Base-by-base conservation (phyloP, 345 rosid genomes). In the Luvunga scandens region DNA sequence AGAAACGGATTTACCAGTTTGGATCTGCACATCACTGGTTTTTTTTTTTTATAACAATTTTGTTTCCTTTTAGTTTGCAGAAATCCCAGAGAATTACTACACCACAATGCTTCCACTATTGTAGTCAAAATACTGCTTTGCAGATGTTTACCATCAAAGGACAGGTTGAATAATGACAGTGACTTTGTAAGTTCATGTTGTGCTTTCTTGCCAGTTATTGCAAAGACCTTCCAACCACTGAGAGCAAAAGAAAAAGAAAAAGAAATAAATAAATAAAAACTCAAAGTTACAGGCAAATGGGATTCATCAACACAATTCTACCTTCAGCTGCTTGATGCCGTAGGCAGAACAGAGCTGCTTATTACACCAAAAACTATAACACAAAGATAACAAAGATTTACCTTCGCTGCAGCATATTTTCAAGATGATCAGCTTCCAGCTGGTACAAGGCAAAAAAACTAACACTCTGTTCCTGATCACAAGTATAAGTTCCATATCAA, bases 361-460 rank as follows among this genome's bases (percentile, higher is more conserved):
- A 31, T 25, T 78, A 22, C 36, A 42, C n/a, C n/a, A 60, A 18
- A 53, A 34, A 34, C 55, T 25, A 68, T 7, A 25, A 60, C 68
- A 27, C 25, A 50, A 77, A 70, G 66, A 28, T 42, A 61, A 67
- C 53, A 77, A 45, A 30, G 61, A 61, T 6, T 39, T 82, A 92
- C 99, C 95, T 87, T 69, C 66, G 77, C 64, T 82, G 89, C 60
- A 92, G 94, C 94, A 91, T 88, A 79, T 84, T 87, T 70, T 94
- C 99, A 18, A 96, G 88, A 65, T 96, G 95, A 48, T 89, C 93
- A 85, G 97, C 99, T 90, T 96, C 99, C 78, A 87, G 85, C 85
- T 92, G 90, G 90, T 96, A 96, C 87, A 96, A 89, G 71, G 92
- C 99, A 87, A 94, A 96, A n/a, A n/a, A 72, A 96, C 95, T 83